These are phyloP conservation scores for Pseudogymnoascus pannorum DNA, from an alignment of 2,329 filamentous ascomycete species.

Conservation along the genomic window DNA sequence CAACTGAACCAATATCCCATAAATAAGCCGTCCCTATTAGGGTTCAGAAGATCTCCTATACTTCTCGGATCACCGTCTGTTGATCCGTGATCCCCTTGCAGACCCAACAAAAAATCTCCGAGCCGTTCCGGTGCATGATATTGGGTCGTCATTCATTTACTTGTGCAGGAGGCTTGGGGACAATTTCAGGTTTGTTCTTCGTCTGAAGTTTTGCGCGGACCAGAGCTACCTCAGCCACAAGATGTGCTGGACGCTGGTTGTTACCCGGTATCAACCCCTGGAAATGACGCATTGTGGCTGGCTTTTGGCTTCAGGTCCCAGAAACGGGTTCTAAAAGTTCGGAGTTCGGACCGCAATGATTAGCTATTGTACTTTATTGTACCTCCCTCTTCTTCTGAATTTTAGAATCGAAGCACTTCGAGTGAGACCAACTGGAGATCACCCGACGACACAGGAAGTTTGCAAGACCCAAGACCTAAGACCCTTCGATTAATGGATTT, in stretches of 20 bases:
- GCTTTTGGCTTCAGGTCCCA: background rate
- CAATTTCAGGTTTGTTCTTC: background rate
- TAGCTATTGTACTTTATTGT: background rate
- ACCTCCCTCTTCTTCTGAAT: too few species aligned
- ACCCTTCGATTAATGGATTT: background rate
- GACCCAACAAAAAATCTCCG: background rate
- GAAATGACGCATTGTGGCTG: conserved; percentile 3
- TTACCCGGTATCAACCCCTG: background rate
- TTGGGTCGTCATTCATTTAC: conserved; percentile 4
- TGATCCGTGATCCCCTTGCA: conserved; percentile 1
- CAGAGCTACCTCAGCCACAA: background rate
- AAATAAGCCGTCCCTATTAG: background rate
- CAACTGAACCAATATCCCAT: background rate
- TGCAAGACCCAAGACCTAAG: too few species aligned
- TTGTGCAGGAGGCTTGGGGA: background rate
- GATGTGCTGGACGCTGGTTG: background rate
- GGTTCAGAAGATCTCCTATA: background rate
- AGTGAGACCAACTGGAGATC: background rate
- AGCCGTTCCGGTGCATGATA: background rate
- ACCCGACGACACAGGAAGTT: too few species aligned
- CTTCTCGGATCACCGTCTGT: background rate
- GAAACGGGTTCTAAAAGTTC: background rate
- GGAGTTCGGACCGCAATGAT: background rate
- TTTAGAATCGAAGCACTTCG: background rate
- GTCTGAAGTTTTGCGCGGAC: background rate